Percentiles rank a stretch among this genome's conserved stretches.
Evolutionary conservation across 805 yeast genomes (phyloP).

Genomic region (Blastobotrys robertii): DNA sequence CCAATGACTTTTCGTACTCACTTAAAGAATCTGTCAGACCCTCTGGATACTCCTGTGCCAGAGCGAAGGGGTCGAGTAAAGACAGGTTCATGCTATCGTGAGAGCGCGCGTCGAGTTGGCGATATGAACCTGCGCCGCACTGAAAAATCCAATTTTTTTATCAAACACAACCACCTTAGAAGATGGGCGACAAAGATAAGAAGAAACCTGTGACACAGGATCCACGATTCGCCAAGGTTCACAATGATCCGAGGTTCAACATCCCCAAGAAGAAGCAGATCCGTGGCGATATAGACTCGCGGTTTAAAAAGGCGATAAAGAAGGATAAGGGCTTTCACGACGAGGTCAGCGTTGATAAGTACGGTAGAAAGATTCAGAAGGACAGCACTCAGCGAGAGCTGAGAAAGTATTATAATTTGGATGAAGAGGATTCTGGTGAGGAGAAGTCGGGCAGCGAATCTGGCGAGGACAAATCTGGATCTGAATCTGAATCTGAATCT

Average conservation of each 20-base stretch:
- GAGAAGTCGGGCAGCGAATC: constrained; percentile 3
- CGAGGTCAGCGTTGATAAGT: constrained; percentile 64
- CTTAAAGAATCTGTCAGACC: constrained; percentile 49
- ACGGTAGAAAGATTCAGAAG: constrained; percentile 63
- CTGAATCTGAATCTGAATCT: constrained; percentile 4
- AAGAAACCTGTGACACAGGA: constrained; percentile 42
- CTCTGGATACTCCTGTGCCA: constrained; percentile 88
- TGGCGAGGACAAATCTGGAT: constrained; percentile 12
- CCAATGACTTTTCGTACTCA: background rate
- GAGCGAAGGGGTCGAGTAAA: constrained; percentile 74
- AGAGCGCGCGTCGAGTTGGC: constrained; percentile 1
- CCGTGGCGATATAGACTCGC: constrained; percentile 72
- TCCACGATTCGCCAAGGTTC: constrained; percentile 68
- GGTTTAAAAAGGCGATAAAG: constrained; percentile 64
- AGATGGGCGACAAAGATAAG: background rate
- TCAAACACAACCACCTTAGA: background rate
- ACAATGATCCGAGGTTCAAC: constrained; percentile 81
- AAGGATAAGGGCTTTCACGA: constrained; percentile 48
- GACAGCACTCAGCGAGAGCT: constrained; percentile 41
- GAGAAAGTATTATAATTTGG: constrained; percentile 56
- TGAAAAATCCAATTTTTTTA: background rate
- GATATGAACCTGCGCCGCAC: background rate
- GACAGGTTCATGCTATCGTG: constrained; percentile 54
- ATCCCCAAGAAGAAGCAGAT: constrained; percentile 58
- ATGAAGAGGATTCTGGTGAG: constrained; percentile 24